Conservation (phyloP, 192 early-diverging fungal species). For the Umbelopsis sp. region DNA sequence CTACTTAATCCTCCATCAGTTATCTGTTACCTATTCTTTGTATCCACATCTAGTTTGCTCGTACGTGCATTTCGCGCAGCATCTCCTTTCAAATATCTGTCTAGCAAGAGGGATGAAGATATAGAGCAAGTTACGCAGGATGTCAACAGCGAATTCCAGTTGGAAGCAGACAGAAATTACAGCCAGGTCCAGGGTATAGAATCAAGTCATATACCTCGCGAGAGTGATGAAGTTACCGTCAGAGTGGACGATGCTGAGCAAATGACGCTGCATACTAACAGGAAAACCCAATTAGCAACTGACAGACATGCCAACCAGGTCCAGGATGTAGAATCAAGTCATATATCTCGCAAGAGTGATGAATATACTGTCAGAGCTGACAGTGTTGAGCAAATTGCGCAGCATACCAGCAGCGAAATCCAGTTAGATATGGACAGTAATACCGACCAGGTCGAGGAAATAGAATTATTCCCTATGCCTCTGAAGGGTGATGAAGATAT, state of each 20-base stretch:
- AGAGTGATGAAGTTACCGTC: not conserved
- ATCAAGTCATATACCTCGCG: not conserved
- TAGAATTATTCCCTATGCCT: not conserved
- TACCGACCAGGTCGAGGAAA: not conserved
- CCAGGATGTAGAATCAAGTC: not conserved
- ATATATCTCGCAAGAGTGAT: not conserved
- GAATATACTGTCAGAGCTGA: not conserved
- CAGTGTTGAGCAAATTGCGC: not conserved
- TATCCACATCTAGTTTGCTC: not conserved
- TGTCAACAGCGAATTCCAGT: conserved; percentile 6
- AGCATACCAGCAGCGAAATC: not conserved
- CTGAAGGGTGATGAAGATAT: conserved; percentile 5
- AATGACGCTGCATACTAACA: not conserved
- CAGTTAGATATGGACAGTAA: not conserved
- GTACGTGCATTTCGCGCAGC: not conserved
- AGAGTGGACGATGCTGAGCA: not conserved
- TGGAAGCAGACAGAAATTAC: not conserved
- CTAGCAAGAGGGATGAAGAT: conserved; percentile 6
- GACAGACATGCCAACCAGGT: not conserved
- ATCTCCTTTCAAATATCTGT: conserved; percentile 19
- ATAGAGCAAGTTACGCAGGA: not conserved
- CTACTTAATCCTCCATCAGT: not conserved
- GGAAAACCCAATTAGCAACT: not conserved
- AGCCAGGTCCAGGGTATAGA: not conserved
- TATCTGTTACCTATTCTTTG: not conserved